Evolutionary conservation across 2,329 filamentous ascomycete genomes (phyloP), one percentile per base, ranked within the genome.

Genomic region (Aspergillus viridinutans): DNA sequence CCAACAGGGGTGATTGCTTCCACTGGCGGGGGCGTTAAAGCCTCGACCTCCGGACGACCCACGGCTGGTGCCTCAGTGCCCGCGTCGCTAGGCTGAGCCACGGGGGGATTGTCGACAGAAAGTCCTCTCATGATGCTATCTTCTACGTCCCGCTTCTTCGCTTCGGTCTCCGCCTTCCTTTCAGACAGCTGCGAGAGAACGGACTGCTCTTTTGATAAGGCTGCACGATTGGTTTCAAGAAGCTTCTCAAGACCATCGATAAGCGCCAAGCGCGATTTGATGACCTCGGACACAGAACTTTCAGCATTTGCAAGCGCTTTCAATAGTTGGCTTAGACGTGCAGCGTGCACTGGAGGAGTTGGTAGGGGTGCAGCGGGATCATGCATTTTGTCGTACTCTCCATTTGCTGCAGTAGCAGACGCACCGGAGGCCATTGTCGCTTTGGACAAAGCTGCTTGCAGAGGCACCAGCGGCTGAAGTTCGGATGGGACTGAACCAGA

Each of bases 271-370:
- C 94, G 87, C 2, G 92, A 90, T 70, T 93, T 92, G 70, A 99
- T 90, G 64, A 89, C 90, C 67, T 96, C 91, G 2, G 90, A 87
- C 1, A 97, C 89, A 0, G 93, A 92, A 54, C 86, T 90, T 74
- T 99, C 92, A 3, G 94, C 94, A 61, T 85, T 90, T 21, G 91
- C 90, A 20, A 99, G 82, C 6, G 87, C 89, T 78, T 94, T 97
- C 54, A 97, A 82, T n/a, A 99, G 81, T 2, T 90, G 89, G 62
- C 90, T 92, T 8, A 99, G 83, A 28, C 91, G 88, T 14, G 93
- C 93, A 1, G 94, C 94, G 69, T 96, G 90, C 21, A 99, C 92
- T 1, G 94, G 92, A 0, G 92, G 88, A 0, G 91, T 89, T 0
- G 93, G 91, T 1, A 88, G 79, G 1, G 84, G 79, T 0, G 83